Evolutionary conservation across 768 basidiomycete species (phyloP).

Genomic region (Rhodotorula toruloides): DNA sequence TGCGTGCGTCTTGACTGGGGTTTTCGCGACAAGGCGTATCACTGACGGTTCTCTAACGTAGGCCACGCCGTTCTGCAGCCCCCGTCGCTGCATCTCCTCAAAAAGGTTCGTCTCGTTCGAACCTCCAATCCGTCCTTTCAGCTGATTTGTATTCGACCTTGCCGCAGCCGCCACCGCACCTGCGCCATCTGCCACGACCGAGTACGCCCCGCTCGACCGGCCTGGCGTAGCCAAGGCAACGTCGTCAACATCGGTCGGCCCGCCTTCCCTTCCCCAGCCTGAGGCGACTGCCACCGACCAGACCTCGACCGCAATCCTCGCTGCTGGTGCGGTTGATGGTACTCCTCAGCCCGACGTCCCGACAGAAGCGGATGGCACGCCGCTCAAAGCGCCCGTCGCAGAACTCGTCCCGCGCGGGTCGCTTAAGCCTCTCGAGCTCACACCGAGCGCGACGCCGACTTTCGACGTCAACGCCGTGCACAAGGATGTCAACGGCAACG

Average conservation of each 20-base stretch:
- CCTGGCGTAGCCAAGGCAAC: slow-evolving; percentile 17
- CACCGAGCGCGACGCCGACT: slow-evolving; percentile 41
- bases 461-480: slow-evolving; percentile 42
- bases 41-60: no score
- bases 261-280: slow-evolving; percentile 57
- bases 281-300: slow-evolving; percentile 71
- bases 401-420: slow-evolving; percentile 40
- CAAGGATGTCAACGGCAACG: slow-evolving; percentile 33
- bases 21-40: slow-evolving; percentile 1
- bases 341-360: background rate
- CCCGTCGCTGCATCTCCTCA: slow-evolving; percentile 20
- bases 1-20: slow-evolving; percentile 55
- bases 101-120: slow-evolving; percentile 17
- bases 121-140: background rate
- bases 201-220: slow-evolving; percentile 42
- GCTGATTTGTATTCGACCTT: background rate
- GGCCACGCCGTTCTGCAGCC: slow-evolving; percentile 43
- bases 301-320: slow-evolving; percentile 48
- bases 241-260: slow-evolving; percentile 45
- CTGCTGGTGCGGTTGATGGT: slow-evolving; percentile 28
- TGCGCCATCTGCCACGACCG: slow-evolving; percentile 36
- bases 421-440: slow-evolving; percentile 37
- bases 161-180: slow-evolving; percentile 7
- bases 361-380: slow-evolving; percentile 18
- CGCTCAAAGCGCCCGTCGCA: slow-evolving; percentile 36